phyloP scores from a whole-genome alignment of 495 filamentous ascomycete species.

The Penicillium atrosanguineum region DNA sequence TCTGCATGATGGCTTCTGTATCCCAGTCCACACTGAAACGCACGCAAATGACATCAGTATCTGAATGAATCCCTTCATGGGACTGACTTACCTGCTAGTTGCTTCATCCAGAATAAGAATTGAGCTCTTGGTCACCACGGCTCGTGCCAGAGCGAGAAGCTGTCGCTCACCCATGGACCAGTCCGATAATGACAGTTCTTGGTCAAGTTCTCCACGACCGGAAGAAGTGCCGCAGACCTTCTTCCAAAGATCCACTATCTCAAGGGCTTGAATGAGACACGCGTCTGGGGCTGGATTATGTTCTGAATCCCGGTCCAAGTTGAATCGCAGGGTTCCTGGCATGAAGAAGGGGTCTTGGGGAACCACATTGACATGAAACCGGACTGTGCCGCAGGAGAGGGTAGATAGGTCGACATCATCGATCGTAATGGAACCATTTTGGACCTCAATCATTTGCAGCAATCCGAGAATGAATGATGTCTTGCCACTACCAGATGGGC shows the following conservation, averaged over 20 bases:
- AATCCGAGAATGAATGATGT: slow-evolving; percentile 39
- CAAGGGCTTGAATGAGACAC: slow-evolving; percentile 4
- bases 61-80: not conserved
- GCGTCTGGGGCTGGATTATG: slow-evolving; percentile 4
- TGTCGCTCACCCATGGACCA: slow-evolving; percentile 25
- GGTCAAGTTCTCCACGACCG: slow-evolving; percentile 13
- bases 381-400: slow-evolving; percentile 28
- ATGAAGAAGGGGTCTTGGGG: slow-evolving; percentile 56
- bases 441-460: slow-evolving; percentile 41
- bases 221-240: slow-evolving; percentile 10
- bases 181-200: slow-evolving; percentile 1
- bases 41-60: not conserved
- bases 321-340: slow-evolving; percentile 43
- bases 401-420: slow-evolving; percentile 42
- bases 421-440: slow-evolving; percentile 31
- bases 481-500: slow-evolving; percentile 43
- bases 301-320: slow-evolving; percentile 39
- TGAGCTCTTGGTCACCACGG: slow-evolving; percentile 8
- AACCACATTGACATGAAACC: slow-evolving; percentile 35
- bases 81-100: slow-evolving; percentile 21
- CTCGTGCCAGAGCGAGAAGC: slow-evolving; percentile 22
- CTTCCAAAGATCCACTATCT: slow-evolving; percentile 21
- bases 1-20: slow-evolving; percentile 47
- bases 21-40: slow-evolving; percentile 39
- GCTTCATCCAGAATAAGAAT: slow-evolving; percentile 28